These are phyloP conservation scores for Centrapalus pauciflorus DNA, from an alignment of 129 eudicot genomes.

Conservation along the genomic window DNA sequence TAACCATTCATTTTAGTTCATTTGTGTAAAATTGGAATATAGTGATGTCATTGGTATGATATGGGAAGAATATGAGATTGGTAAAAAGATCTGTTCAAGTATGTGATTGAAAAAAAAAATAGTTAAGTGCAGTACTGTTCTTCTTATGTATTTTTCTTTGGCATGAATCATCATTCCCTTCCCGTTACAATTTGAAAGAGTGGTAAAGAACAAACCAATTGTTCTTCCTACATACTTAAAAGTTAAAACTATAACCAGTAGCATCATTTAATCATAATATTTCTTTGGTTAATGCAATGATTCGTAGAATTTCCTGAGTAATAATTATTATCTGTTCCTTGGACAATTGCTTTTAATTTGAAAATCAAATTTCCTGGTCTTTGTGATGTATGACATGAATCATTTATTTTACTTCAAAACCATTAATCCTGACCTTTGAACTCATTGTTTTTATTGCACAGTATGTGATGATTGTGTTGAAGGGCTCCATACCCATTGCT, in stretches of 20 bases:
- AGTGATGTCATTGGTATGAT: not conserved
- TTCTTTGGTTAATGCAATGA: not conserved
- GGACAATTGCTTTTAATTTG: not conserved
- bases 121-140: not conserved
- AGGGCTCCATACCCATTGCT: slow-evolving; percentile 79
- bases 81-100: no score
- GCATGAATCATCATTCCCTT: not conserved
- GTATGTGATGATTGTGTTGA: slow-evolving; percentile 94
- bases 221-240: no score
- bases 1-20: not conserved
- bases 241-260: no score
- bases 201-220: not conserved
- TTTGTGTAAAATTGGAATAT: not conserved
- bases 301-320: not conserved
- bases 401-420: not conserved
- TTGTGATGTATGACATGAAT: not conserved
- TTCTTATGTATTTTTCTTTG: not conserved
- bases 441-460: slow-evolving; percentile 27
- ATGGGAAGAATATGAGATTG: no score
- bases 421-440: not conserved
- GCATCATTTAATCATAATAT: not conserved
- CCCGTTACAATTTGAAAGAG: not conserved
- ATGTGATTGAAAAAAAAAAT: not conserved
- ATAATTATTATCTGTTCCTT: not conserved
- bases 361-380: not conserved